Evolutionary conservation across 176 grass and related monocot species (phyloP), one percentile per base, ranked within the genome.

Genomic region (Lolium perenne): DNA sequence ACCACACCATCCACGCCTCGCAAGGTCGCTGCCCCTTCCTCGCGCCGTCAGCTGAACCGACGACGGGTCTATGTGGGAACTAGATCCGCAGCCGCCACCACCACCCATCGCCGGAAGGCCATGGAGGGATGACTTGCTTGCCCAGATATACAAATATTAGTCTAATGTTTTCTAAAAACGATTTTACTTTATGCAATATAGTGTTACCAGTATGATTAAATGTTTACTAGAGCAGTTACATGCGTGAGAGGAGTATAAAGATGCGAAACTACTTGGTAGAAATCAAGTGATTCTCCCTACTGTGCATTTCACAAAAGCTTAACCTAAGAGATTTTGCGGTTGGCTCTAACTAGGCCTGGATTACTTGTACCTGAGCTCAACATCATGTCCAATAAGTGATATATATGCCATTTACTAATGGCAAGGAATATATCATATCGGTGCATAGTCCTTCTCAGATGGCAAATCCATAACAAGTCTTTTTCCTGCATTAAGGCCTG

Each of bases 121-220:
- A n/a, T n/a, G n/a, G n/a, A 9, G 64, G n/a, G 46, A 81, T 78
- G 49, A 29, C 12, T 54, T 83, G 38, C 6, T 22, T 83, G 20
- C 38, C 29, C 3, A 60, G 43, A 60, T 20, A 50, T 15, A 38
- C 4, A 58, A 66, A 81, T 25, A 38, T 46, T n/a, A 40, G 8
- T 51, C 57, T 49, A 38, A 41, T 25, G 1, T 53, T 77, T 43
- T 21, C 64, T 77, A 54, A 66, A 32, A 2, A 83, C 23, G 13
- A 23, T 58, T 5, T 68, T 59, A 21, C 22, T 41, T 61, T 3
- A 15, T 18, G 12, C 8, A 17, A 17, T 32, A 6, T 68, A 21
- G 16, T 48, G 47, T 87, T 59, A 7, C 12, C 4, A 38, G 0
- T 21, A 68, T 11, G 20, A 76, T 59, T 38, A 15, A 85, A 76